phyloP scores from a whole-genome alignment of 2,329 filamentous ascomycete species.

The Pseudogymnoascus sp. region DNA sequence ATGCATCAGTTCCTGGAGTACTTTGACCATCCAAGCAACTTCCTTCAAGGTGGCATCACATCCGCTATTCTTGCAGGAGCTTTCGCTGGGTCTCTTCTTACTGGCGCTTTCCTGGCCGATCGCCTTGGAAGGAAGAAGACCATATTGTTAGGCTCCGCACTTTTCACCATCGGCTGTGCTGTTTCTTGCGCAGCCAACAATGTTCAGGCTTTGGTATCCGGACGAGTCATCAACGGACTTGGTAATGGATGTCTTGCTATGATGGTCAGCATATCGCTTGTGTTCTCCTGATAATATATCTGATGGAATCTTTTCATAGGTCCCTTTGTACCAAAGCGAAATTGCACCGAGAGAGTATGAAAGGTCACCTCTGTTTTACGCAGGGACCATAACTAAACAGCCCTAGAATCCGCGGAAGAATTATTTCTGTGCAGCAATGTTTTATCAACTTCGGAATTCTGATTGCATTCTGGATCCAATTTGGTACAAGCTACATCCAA shows the following conservation, averaged over 20 bases:
- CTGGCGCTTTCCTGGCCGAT: slow-evolving; percentile 36
- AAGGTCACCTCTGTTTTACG: too few species aligned
- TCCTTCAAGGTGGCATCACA: slow-evolving; percentile 30
- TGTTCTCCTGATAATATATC: too few species aligned
- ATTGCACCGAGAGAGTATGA: too few species aligned
- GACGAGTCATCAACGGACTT: slow-evolving; percentile 25
- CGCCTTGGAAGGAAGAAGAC: slow-evolving; percentile 34
- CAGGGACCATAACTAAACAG: too few species aligned
- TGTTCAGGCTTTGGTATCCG: slow-evolving; percentile 21
- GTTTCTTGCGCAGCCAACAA: slow-evolving; percentile 19
- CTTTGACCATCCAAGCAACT: slow-evolving; percentile 22
- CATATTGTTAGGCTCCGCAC: slow-evolving; percentile 33
- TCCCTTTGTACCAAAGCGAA: too few species aligned
- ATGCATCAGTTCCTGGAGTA: slow-evolving; percentile 22
- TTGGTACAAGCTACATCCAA: too few species aligned
- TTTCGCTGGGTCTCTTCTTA: slow-evolving; percentile 35
- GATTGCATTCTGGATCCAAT: too few species aligned
- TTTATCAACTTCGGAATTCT: too few species aligned
- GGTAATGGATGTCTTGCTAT: slow-evolving; percentile 14
- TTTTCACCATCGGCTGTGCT: slow-evolving; percentile 36
- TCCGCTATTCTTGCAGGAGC: slow-evolving; percentile 38
- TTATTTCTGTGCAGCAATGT: too few species aligned
- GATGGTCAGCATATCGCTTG: slow-evolving; percentile 8
- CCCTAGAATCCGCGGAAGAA: too few species aligned
- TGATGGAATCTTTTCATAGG: too few species aligned